Base-by-base conservation (phyloP, 495 filamentous ascomycete species). In the Neurospora discreta region DNA sequence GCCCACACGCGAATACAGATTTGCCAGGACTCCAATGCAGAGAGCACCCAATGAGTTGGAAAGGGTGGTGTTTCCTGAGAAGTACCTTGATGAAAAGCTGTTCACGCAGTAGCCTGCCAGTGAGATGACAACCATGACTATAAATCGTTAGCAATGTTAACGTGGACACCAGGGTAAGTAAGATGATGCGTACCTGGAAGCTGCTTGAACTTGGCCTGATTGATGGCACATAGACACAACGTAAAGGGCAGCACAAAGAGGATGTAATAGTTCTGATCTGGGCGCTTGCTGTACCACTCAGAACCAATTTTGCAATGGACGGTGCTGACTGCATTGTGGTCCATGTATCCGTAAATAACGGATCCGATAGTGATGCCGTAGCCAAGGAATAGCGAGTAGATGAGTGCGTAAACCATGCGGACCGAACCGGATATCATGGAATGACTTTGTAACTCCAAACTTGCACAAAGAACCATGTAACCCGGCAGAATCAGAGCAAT, bases 361-460 rank as follows among this genome's bases (percentile, higher is more conserved):
- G 95, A 95, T 36, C 95, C 95, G 42, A 98, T 92, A 6, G 95
- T 98, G 75, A 98, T 97, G 8, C 95, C 95, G 76, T 95, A 98
- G n/a, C 95, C 95, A 9, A 98, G 90, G 80, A 98, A 97, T 2
- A 98, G 85, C 1, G 94, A 95, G 80, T 98, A 98, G 39, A 98
- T 95, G 70, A 98, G 91, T 9, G 95, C 93, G 74, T 98, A 97
- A 7, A 98, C 93, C 91, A 98, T 94, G 67, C 95, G 92, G 13
- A 97, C 92, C 7, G 92, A 94, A 2, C 95, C 95, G 20, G 95
- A 93, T 6, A 98, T 90, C 68, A 98, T 90, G 72, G 90, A 90
- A 69, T 88, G 87, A 10, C 91, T 95, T 79, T 98, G 95, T 0
- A 98, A 87, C 79, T 98, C 95, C 39, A 98, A 86, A 67, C 89